Evolutionary conservation across 805 yeast species (phyloP).

Genomic region (Suhomyces kilbournensis): DNA sequence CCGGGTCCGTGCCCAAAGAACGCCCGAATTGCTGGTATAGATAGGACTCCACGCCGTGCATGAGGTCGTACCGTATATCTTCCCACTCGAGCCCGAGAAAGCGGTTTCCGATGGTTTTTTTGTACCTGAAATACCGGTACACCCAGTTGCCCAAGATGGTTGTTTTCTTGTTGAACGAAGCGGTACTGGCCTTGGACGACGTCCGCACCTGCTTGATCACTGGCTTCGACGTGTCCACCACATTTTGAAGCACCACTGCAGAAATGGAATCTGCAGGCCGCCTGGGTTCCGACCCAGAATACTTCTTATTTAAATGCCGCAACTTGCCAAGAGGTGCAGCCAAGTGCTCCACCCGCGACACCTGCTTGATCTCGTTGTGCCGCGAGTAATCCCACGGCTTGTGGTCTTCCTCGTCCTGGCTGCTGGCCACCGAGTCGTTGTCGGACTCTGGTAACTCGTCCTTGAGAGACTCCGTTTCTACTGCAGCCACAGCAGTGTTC

Average conservation of each 20-base stretch:
- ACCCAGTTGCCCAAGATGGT: conserved; percentile 30
- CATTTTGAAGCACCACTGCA: conserved; percentile 16
- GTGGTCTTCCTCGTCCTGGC: conserved; percentile 3
- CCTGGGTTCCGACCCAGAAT: background rate
- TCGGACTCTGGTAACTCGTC: background rate
- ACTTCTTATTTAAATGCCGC: conserved; percentile 9
- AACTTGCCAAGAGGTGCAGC: conserved; percentile 25
- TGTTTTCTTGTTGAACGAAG: conserved; percentile 26
- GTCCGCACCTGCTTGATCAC: conserved; percentile 27
- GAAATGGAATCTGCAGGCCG: conserved; percentile 18
- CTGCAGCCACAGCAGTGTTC: conserved; percentile 2
- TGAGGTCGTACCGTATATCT: conserved; percentile 36
- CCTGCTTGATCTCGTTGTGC: background rate
- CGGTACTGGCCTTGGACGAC: conserved; percentile 22
- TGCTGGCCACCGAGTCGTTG: background rate
- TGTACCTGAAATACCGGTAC: conserved; percentile 33
- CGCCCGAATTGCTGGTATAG: conserved; percentile 35
- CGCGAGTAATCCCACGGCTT: conserved; percentile 2
- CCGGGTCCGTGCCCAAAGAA: conserved; percentile 4
- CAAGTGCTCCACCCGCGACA: conserved; percentile 1
- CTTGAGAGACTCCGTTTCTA: background rate
- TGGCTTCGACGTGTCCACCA: conserved; percentile 22
- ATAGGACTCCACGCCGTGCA: conserved; percentile 35
- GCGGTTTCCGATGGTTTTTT: conserved; percentile 33
- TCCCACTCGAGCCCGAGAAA: conserved; percentile 44